A percentile compares a stretch with the other conserved stretches of the same genome.
phyloP scores from a whole-genome alignment of 768 basidiomycete genomes.

The Tubosaeta sp. region DNA sequence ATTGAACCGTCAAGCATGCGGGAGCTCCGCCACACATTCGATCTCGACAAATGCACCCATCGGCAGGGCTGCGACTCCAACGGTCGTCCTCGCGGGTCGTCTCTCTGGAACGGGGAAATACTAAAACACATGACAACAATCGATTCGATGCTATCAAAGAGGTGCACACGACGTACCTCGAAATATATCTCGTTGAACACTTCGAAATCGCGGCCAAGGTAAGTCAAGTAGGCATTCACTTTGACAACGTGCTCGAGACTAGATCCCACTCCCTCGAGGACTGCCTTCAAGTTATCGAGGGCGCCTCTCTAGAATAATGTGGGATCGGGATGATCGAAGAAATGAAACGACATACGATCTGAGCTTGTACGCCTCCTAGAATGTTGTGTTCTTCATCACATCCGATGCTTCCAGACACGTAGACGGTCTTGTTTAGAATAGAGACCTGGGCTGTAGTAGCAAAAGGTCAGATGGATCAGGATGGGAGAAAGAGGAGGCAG shows the following conservation, averaged over 20 bases:
- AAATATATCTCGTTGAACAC: constrained; percentile 38
- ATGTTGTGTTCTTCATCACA: constrained; percentile 29
- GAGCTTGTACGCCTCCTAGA: constrained; percentile 34
- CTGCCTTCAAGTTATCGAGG: constrained; percentile 35
- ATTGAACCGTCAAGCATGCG: not conserved
- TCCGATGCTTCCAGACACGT: constrained; percentile 41
- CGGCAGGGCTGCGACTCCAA: constrained; percentile 53
- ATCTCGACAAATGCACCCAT: constrained; percentile 55
- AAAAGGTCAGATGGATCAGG: not conserved
- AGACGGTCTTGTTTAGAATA: constrained; percentile 19
- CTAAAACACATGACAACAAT: constrained; percentile 24
- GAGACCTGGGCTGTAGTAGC: not conserved
- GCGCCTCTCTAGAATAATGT: constrained; percentile 28
- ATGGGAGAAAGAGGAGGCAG: not conserved
- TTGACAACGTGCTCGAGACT: constrained; percentile 37
- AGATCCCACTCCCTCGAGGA: constrained; percentile 38
- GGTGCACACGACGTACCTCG: constrained; percentile 21
- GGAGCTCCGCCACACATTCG: constrained; percentile 50
- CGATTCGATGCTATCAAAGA: not conserved
- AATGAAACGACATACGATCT: constrained; percentile 30
- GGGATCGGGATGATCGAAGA: not conserved
- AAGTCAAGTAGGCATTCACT: constrained; percentile 36
- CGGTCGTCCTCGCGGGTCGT: constrained; percentile 55
- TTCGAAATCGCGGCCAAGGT: constrained; percentile 35
- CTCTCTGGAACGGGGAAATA: constrained; percentile 40